Base-by-base conservation (phyloP, 345 rosid genomes). In the Eucalyptus camaldulensis region DNA sequence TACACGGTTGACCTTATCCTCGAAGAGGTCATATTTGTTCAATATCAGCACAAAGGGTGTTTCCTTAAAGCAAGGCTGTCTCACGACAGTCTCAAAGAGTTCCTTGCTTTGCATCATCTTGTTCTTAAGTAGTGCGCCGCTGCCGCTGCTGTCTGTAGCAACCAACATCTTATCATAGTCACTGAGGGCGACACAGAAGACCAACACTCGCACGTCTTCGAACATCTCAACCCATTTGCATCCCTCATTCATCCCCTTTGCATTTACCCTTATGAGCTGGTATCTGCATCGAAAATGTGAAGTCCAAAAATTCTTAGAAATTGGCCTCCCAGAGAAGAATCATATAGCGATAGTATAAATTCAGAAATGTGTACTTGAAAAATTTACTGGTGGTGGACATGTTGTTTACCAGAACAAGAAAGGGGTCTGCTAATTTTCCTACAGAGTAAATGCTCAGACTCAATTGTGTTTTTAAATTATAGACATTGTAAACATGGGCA, bases 171-270 rank as follows among this genome's bases (percentile, higher is more conserved):
- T 98, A 90, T 98, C 99, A 87, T 96, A 98, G 91, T 98, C 99
- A 56, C 95, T 92, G 62, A 98, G 95, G 87, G 99, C 92, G 14
- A 96, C 93, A 53, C 99, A 98, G 96, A 98, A 97, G 83, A 97
- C 91, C 6, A 97, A 95, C 13, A 91, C 96, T 6, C 96, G 94
- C 67, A 96, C 99, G 7, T 98, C 99, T 95, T 98, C 99, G 45
- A 98, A 97, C 99, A 98, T 98, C 88, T 97, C 99, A 4, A 98
- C 97, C 99, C 99, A 98, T 91, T 98, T 98, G 94, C 99, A 98
- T 45, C 99, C 99, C 88, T 97, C 99, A 49, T 94, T 96, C 98
- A 97, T 95, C 65, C 99, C 98, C 89, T 95, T 97, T 1, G 99
- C 99, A 60, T 96, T 97, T 65, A 98, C 95, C n/a, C 99, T 92